Percentiles rank a stretch among this genome's conserved stretches.
These are phyloP conservation scores for Urostyla sp. DNA, from an alignment of 73 alveolate genomes.

Conservation along the genomic window DNA sequence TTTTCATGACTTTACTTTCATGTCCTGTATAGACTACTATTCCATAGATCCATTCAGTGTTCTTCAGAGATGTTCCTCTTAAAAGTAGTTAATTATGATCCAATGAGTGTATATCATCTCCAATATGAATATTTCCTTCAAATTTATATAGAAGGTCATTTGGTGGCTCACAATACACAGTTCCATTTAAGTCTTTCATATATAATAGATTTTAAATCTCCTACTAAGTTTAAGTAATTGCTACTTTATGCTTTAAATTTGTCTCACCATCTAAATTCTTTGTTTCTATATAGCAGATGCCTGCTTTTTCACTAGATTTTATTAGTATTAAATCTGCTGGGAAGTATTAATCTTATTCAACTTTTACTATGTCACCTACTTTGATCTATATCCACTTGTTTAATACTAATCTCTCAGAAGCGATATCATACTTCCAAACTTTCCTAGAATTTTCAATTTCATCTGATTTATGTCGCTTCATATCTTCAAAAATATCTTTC, in stretches of 20 bases:
- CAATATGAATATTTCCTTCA: constrained; percentile 39
- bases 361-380: constrained; percentile 83
- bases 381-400: constrained; percentile 83
- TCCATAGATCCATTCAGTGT: constrained; percentile 94
- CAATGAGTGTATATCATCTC: constrained; percentile 27
- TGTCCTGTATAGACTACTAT: constrained; percentile 95
- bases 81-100: constrained; percentile 77
- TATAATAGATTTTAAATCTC: neutral
- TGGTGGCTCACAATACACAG: constrained; percentile 68
- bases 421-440: constrained; percentile 60
- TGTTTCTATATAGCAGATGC: constrained; percentile 87
- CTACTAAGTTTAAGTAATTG: constrained; percentile 63
- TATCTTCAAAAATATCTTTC: constrained; percentile 94
- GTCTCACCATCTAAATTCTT: constrained; percentile 93
- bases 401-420: constrained; percentile 53
- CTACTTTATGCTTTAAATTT: constrained; percentile 81
- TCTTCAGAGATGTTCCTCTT: constrained; percentile 93
- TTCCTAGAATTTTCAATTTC: constrained; percentile 86
- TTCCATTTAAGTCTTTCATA: neutral
- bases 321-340: constrained; percentile 88
- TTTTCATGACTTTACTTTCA: constrained; percentile 93
- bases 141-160: constrained; percentile 69
- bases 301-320: constrained; percentile 72
- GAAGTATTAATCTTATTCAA: constrained; percentile 78
- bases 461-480: constrained; percentile 90